A percentile compares a stretch with the other conserved stretches of the same genome.
Evolutionary conservation across 345 rosid species (phyloP).

Genomic region (Eucalyptus marginata): DNA sequence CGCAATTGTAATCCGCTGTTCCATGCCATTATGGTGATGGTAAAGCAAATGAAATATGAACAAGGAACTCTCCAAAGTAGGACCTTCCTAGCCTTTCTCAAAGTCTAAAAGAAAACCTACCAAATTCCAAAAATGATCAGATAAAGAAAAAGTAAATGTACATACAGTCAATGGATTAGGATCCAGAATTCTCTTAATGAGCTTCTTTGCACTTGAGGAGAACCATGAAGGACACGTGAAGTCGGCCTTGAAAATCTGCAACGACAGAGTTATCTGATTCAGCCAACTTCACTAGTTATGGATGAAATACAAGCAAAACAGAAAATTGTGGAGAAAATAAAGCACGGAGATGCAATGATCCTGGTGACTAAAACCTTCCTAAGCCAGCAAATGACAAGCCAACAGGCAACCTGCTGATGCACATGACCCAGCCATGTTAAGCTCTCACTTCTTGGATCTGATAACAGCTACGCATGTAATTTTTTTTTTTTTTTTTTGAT

Average conservation of each 20-base stretch:
- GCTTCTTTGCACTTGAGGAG: constrained; percentile 85
- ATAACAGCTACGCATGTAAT: not conserved
- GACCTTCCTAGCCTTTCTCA: not conserved
- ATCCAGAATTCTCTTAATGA: constrained; percentile 83
- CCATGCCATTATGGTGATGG: constrained; percentile 6
- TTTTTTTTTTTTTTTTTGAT: not conserved
- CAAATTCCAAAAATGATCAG: not conserved
- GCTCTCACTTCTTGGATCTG: not conserved
- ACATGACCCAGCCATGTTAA: not conserved
- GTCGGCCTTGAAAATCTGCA: constrained; percentile 89
- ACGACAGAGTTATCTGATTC: not conserved
- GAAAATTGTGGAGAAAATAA: not conserved
- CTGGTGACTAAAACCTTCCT: not conserved
- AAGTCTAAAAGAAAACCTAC: not conserved
- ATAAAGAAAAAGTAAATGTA: not conserved
- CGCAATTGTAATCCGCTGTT: constrained; percentile 76
- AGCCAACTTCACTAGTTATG: not conserved
- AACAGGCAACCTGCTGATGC: not conserved
- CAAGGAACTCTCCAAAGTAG: not conserved
- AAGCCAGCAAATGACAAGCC: not conserved
- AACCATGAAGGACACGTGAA: constrained; percentile 94
- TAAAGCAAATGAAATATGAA: not conserved
- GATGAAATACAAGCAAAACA: not conserved
- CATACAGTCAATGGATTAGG: constrained; percentile 82
- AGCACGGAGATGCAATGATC: not conserved